Evolutionary conservation across 1,139 yeast species (phyloP).

Genomic region (Geotrichum fermentans): DNA sequence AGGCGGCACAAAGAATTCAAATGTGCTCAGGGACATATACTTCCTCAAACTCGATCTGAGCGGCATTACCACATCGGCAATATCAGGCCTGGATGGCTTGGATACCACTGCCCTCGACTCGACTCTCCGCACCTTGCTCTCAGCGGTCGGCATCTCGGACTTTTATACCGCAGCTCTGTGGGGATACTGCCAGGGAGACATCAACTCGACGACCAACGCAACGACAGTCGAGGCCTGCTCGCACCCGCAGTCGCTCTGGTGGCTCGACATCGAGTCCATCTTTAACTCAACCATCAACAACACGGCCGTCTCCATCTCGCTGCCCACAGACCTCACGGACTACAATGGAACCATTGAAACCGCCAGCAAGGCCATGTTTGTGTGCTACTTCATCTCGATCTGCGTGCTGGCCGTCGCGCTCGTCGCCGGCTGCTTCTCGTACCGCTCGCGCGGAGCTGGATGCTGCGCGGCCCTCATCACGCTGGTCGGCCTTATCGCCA

Average conservation of each 20-base stretch:
- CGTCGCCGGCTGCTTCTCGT: slow-evolving; percentile 41
- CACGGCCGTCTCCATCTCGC: slow-evolving; percentile 26
- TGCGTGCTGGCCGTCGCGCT: slow-evolving; percentile 41
- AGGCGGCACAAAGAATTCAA: slow-evolving; percentile 39
- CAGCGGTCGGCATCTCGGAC: slow-evolving; percentile 51
- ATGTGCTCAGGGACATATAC: slow-evolving; percentile 41
- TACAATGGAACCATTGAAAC: slow-evolving; percentile 38
- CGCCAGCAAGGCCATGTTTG: slow-evolving; percentile 46
- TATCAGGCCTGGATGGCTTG: slow-evolving; percentile 24
- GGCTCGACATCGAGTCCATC: slow-evolving; percentile 55
- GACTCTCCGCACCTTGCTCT: slow-evolving; percentile 22
- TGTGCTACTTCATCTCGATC: slow-evolving; percentile 45
- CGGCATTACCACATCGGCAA: slow-evolving; percentile 24
- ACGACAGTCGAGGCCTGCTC: slow-evolving; percentile 38
- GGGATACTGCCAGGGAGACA: slow-evolving; percentile 68
- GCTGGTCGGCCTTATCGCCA: slow-evolving; percentile 22
- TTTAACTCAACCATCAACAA: slow-evolving; percentile 43
- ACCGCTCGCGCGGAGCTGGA: slow-evolving; percentile 38
- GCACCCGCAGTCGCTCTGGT: slow-evolving; percentile 46
- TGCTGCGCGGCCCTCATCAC: slow-evolving; percentile 36
- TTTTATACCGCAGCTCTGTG: slow-evolving; percentile 63
- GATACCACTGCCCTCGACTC: slow-evolving; percentile 21
- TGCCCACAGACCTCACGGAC: slow-evolving; percentile 23
- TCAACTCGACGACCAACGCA: slow-evolving; percentile 26
- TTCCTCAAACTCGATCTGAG: slow-evolving; percentile 42